Conservation (phyloP, 2,329 filamentous ascomycete genomes). For the Aspergillus hiratsukae region DNA sequence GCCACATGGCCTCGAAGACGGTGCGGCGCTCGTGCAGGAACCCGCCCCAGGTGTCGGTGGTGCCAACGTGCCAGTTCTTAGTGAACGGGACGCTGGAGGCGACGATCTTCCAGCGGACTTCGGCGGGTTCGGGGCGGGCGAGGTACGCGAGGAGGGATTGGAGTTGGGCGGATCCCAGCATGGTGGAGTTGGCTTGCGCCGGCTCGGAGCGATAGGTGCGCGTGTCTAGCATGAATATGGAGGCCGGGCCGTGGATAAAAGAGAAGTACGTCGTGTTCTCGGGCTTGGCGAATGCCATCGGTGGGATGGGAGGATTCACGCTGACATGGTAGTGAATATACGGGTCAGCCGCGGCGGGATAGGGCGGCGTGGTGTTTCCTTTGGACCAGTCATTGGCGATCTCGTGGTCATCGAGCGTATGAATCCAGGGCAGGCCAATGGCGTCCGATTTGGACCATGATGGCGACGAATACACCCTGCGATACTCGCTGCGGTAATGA, state of each 20-base stretch:
- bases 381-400: constrained; percentile 88
- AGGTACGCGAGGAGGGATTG: constrained; percentile 76
- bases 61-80: constrained; percentile 92
- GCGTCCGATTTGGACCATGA: constrained; percentile 68
- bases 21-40: constrained; percentile 74
- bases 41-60: constrained; percentile 88
- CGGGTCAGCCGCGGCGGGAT: constrained; percentile 72
- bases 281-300: constrained; percentile 47
- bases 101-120: constrained; percentile 90
- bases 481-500: constrained; percentile 85
- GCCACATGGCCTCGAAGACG: constrained; percentile 90
- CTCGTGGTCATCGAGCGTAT: constrained; percentile 94
- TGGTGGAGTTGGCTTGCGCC: constrained; percentile 62
- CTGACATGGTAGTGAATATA: constrained; percentile 82
- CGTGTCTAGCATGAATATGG: constrained; percentile 93
- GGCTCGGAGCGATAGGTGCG: constrained; percentile 69
- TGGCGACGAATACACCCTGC: constrained; percentile 91
- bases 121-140: constrained; percentile 63
- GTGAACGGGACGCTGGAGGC: constrained; percentile 91
- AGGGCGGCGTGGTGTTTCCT: constrained; percentile 73
- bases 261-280: constrained; percentile 75
- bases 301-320: constrained; percentile 68
- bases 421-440: constrained; percentile 79
- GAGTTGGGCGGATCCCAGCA: constrained; percentile 78
- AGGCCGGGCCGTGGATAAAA: constrained; percentile 84